phyloP scores from a whole-genome alignment of 1,284 basidiomycete species.

The Ceratobasidium sp. region DNA sequence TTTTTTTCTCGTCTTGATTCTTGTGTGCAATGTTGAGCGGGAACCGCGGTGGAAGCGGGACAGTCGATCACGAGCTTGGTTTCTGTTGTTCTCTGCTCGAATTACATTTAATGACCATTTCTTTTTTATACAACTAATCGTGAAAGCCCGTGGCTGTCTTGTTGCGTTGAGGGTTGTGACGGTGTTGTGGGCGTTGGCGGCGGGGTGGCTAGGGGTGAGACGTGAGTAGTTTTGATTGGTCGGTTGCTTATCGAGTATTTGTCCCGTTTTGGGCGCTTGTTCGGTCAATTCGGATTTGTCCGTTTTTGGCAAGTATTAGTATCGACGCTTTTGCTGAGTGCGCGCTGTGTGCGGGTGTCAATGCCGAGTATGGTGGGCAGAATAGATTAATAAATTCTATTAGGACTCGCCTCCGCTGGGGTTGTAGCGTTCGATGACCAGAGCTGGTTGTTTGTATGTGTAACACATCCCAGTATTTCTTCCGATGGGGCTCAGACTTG shows the following conservation, averaged over 20 bases:
- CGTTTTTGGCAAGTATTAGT: no score
- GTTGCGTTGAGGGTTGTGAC: neutral
- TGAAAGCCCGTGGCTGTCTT: neutral
- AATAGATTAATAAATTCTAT: no score
- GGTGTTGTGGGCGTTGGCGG: neutral
- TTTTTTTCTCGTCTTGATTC: conserved; percentile 20
- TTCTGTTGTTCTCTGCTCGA: conserved; percentile 24
- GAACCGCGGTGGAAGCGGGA: neutral
- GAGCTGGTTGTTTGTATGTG: no score
- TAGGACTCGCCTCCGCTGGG: no score
- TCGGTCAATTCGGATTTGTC: neutral
- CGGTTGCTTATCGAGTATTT: conserved; percentile 1
- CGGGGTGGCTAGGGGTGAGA: neutral
- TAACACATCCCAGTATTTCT: no score
- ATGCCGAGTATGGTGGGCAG: no score
- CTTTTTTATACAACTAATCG: neutral
- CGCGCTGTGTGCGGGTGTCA: no score
- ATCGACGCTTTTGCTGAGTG: no score
- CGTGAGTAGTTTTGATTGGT: conserved; percentile 3
- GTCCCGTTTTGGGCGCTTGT: neutral
- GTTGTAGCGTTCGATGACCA: no score
- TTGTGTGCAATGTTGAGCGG: conserved; percentile 2
- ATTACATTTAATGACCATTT: conserved; percentile 28
- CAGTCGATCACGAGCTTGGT: conserved; percentile 15
- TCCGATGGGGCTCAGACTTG: no score